Conservation (phyloP, 257 asterid genomes). For the Coffea eugenioides region DNA sequence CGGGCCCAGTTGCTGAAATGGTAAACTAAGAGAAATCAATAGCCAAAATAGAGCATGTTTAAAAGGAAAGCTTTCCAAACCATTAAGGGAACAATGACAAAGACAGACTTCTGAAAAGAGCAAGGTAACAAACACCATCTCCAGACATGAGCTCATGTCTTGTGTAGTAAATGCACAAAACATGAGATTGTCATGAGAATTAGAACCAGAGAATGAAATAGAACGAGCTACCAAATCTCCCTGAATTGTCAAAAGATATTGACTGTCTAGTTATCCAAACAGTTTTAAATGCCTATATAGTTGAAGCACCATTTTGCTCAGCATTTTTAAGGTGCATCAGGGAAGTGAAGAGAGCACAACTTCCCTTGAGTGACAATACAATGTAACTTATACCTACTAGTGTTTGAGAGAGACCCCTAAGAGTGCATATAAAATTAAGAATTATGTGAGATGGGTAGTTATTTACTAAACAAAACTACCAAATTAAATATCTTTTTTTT, state of each 20-base stretch:
- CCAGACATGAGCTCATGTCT: background rate
- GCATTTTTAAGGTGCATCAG: background rate
- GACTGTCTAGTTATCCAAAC: background rate
- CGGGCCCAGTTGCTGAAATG: conserved; percentile 56
- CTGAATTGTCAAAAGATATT: background rate
- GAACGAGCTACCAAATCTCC: background rate
- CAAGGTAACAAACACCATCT: background rate
- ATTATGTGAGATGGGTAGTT: too few species aligned
- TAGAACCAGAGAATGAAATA: background rate
- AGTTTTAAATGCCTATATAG: background rate
- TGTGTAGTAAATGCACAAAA: background rate
- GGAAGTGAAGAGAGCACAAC: background rate
- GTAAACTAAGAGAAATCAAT: conserved; percentile 6
- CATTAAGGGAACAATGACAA: background rate
- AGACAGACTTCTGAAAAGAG: background rate
- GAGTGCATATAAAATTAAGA: too few species aligned
- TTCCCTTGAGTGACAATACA: background rate
- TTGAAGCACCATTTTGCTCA: too few species aligned
- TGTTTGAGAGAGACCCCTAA: too few species aligned
- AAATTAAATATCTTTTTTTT: too few species aligned
- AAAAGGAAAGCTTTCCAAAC: background rate
- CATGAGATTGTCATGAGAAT: background rate
- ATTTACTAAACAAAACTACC: too few species aligned
- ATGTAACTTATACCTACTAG: background rate
- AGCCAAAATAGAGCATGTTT: background rate